Percentiles rank a stretch among this genome's conserved stretches.
These are phyloP conservation scores for Neoarthrinium moseri DNA, from an alignment of 2,329 filamentous ascomycete species.

Conservation along the genomic window DNA sequence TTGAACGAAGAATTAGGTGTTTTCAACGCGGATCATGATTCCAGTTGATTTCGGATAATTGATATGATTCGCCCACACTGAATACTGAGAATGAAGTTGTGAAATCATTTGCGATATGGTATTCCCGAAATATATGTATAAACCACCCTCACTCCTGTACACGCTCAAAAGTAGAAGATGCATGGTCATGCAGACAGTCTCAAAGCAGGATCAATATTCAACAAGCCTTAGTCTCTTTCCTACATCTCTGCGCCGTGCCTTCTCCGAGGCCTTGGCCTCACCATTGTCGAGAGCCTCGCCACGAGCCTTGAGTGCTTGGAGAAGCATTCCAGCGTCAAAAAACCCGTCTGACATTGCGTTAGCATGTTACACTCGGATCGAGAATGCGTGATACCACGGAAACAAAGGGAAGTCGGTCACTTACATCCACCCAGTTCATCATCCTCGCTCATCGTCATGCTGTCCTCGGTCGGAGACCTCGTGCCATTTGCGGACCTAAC, in stretches of 20 bases:
- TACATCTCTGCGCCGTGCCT: constrained; percentile 64
- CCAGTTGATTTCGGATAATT: no score
- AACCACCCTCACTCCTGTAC: no score
- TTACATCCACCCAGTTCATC: constrained; percentile 92
- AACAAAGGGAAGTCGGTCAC: constrained; percentile 36
- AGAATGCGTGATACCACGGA: background rate
- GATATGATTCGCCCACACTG: no score
- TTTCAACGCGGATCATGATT: no score
- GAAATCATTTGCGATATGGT: no score
- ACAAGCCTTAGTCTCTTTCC: constrained; percentile 71
- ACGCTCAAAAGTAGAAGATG: constrained; percentile 7
- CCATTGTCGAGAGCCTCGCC: constrained; percentile 51
- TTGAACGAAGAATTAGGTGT: no score
- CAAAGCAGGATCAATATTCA: constrained; percentile 61
- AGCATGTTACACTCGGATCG: constrained; percentile 15
- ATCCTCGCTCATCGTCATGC: constrained; percentile 72
- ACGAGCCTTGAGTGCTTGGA: constrained; percentile 79
- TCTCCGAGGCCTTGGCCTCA: constrained; percentile 55
- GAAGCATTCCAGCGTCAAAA: constrained; percentile 93
- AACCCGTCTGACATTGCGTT: constrained; percentile 72
- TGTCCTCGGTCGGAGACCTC: constrained; percentile 66
- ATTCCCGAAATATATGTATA: no score
- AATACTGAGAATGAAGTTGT: no score
- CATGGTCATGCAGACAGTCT: background rate
- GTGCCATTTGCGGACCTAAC: constrained; percentile 45